Conservation (phyloP, 2,329 filamentous ascomycete species). For the Penicillium sp. region DNA sequence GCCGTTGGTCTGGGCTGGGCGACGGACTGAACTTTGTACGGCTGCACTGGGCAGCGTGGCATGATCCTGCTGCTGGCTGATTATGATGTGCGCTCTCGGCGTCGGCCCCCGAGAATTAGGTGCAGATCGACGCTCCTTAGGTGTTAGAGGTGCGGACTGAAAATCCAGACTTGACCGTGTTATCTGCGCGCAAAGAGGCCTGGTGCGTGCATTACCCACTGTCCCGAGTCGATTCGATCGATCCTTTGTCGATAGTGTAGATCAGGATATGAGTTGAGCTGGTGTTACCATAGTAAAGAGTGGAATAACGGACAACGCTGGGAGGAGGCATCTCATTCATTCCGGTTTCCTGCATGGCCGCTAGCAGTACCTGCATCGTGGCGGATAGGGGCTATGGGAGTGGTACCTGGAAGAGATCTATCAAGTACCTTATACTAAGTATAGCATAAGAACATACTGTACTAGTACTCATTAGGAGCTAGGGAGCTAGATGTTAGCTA, state of each 20-base stretch:
- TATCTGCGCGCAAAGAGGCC: not conserved
- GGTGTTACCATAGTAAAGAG: not conserved
- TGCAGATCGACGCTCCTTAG: not conserved
- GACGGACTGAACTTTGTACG: conserved; percentile 21
- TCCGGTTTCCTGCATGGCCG: not conserved
- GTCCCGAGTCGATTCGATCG: not conserved
- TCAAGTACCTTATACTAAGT: not conserved
- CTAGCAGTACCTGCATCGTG: not conserved
- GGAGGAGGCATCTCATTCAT: not conserved
- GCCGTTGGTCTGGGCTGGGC: conserved; percentile 24
- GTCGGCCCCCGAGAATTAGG: not conserved
- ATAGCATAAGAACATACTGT: too few species aligned
- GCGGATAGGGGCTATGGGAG: not conserved
- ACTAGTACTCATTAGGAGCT: too few species aligned
- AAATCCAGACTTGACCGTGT: not conserved
- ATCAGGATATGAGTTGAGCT: not conserved
- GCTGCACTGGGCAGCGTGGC: too few species aligned
- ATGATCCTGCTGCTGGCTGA: not conserved
- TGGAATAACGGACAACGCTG: not conserved
- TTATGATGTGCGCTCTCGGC: conserved; percentile 7
- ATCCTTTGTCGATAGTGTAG: not conserved
- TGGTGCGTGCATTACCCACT: not conserved
- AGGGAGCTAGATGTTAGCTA: too few species aligned
- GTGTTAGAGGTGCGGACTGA: not conserved
- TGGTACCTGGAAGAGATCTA: not conserved